Base-by-base conservation (phyloP, 768 basidiomycete species). In the Dioszegia aurantiaca region DNA sequence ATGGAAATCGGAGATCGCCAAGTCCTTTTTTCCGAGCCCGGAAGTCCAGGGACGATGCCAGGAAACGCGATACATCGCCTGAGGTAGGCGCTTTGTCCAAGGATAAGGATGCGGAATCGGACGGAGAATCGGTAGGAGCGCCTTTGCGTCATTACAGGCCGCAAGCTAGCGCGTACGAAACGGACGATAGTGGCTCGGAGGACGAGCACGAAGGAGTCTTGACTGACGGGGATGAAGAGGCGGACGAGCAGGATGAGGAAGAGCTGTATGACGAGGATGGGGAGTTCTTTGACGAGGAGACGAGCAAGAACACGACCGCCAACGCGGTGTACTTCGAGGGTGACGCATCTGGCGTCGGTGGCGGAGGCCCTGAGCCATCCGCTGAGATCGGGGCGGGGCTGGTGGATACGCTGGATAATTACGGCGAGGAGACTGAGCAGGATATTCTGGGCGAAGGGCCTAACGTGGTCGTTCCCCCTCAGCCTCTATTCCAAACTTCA, bases 381-480 rank as follows among this genome's bases (percentile, higher is more conserved):
- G 45, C 49, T 9, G 19, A 46, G 4, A 56, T 55, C 21, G 48
- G 39, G 31, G 47, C n/a, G n/a, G n/a, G 56, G 40, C 30, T 41
- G 8, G 57, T 37, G 12, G 59, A 71, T 39, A 67, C 70, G 16
- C 40, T 72, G 27, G 73, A 73, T 30, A 61, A 47, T 21, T 70
- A 64, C 54, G 74, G 74, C 1, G 76, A 75, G 43, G 87, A 87
- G 53, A 80, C 77, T 17, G 86, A 87, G 46, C 78, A 82, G 39
- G 91, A 93, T 75, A 89, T 88, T 0, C 80, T 93, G 10, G 93
- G 93, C 12, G 92, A 95, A 77, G 93, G 77, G 23, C 70, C 75
- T 30, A 73, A 76, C 49, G 72, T 75, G 30, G 61, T 77, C 73
- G 43, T 42, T 1, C 74, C 74, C 2, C 74, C 72, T 45, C 60